Conservation (phyloP, 202 grass and related monocot genomes). For the Schoenoplectus tabernaemontani region DNA sequence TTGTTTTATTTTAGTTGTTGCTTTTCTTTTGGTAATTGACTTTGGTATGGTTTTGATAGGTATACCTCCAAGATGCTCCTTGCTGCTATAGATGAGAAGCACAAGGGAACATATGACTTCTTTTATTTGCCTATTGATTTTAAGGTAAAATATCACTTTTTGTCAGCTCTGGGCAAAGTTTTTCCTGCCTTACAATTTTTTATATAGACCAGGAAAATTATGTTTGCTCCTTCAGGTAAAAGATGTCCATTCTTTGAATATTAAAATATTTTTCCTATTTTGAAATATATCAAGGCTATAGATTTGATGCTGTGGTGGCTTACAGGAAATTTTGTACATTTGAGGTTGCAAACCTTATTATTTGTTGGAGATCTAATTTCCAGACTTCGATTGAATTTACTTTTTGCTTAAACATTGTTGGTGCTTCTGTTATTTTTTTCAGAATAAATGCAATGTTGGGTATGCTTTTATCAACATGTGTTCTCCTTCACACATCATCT, state of each 20-base stretch:
- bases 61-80: conserved; percentile 99
- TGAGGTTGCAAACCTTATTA: background rate
- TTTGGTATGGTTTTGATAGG: conserved; percentile 33
- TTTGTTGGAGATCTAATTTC: background rate
- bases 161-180: background rate
- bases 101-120: conserved; percentile 89
- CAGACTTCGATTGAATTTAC: background rate
- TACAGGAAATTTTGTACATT: conserved; percentile 2
- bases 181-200: background rate
- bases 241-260: background rate
- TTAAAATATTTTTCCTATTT: background rate
- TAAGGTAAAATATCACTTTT: conserved; percentile 42
- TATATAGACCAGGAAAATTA: background rate
- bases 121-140: conserved; percentile 99
- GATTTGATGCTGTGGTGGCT: conserved; percentile 21
- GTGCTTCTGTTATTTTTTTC: conserved; percentile 24
- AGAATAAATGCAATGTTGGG: conserved; percentile 99
- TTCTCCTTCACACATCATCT: conserved; percentile 64
- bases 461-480: conserved; percentile 99
- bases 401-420: background rate
- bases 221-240: background rate
- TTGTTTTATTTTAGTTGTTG: background rate
- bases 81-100: conserved; percentile 79
- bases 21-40: background rate
- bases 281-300: background rate